These are phyloP conservation scores for Penicillium waksmanii DNA, from an alignment of 495 filamentous ascomycete species.

Conservation along the genomic window DNA sequence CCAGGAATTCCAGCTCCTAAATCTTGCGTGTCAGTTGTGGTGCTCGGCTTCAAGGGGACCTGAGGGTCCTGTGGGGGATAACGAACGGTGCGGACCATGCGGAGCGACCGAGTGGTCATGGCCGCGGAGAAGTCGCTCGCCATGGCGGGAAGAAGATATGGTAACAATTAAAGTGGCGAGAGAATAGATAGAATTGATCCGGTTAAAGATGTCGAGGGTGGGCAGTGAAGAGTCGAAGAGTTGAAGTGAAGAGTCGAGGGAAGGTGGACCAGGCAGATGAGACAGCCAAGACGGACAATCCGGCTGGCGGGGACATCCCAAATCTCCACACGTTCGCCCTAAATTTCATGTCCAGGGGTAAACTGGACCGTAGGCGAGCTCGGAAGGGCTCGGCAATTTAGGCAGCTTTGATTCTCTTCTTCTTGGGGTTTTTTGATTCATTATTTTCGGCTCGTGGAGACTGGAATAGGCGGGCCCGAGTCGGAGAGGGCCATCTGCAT, in stretches of 20 bases:
- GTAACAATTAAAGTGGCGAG: background rate
- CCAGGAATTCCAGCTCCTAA: slow-evolving; percentile 90
- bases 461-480: background rate
- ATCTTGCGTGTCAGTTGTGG: slow-evolving; percentile 13
- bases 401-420: background rate
- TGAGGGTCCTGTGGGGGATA: slow-evolving; percentile 6
- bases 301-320: background rate
- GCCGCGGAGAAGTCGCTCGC: slow-evolving; percentile 46
- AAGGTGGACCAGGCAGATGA: background rate
- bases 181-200: background rate
- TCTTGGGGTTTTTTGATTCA: background rate
- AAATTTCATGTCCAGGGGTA: background rate
- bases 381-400: slow-evolving; percentile 4
- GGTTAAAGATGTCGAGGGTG: too few relatives aligned
- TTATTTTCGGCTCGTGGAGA: background rate
- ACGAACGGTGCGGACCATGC: slow-evolving; percentile 80
- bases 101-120: slow-evolving; percentile 79
- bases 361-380: background rate
- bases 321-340: slow-evolving; percentile 1
- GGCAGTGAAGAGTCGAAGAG: background rate
- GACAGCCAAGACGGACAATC: slow-evolving; percentile 3
- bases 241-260: background rate
- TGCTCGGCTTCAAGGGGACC: background rate
- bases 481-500: background rate
- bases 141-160: slow-evolving; percentile 30